Conservation (phyloP, 2,329 filamentous ascomycete species). For the Claviceps sp. region DNA sequence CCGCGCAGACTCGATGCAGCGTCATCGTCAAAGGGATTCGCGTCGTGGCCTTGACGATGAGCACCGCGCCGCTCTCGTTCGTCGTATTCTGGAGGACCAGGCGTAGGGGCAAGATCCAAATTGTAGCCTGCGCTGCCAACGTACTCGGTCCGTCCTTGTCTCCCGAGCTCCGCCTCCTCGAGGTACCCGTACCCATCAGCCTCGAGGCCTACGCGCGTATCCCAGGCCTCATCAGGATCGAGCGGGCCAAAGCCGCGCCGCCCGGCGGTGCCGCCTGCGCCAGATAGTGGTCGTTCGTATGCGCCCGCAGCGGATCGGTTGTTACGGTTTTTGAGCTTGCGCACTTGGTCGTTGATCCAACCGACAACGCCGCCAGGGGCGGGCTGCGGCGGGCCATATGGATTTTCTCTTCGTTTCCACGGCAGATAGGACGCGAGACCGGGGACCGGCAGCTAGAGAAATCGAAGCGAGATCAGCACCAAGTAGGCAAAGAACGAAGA, state of each 20-base stretch:
- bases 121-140: constrained; percentile 30
- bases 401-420: constrained; percentile 40
- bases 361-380: constrained; percentile 51
- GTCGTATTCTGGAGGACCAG: constrained; percentile 17
- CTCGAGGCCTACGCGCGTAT: constrained; percentile 63
- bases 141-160: constrained; percentile 19
- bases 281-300: constrained; percentile 49
- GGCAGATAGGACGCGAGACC: constrained; percentile 56
- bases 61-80: constrained; percentile 17
- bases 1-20: constrained; percentile 53
- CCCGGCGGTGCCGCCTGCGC: constrained; percentile 22
- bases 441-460: constrained; percentile 51
- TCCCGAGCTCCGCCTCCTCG: constrained; percentile 63
- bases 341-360: constrained; percentile 58
- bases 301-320: constrained; percentile 54
- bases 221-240: constrained; percentile 80
- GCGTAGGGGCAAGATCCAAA: constrained; percentile 32
- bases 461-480: too few relatives aligned
- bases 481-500: not conserved
- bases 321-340: constrained; percentile 50
- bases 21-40: constrained; percentile 61
- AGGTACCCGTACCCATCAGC: constrained; percentile 57
- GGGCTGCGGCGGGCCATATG: constrained; percentile 39
- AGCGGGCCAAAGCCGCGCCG: constrained; percentile 51
- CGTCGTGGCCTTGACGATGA: constrained; percentile 21